Percentiles rank a stretch among this genome's conserved stretches.
Evolutionary conservation across 176 grass and related monocot genomes (phyloP).

Genomic region (Bonia amplexicaulis): DNA sequence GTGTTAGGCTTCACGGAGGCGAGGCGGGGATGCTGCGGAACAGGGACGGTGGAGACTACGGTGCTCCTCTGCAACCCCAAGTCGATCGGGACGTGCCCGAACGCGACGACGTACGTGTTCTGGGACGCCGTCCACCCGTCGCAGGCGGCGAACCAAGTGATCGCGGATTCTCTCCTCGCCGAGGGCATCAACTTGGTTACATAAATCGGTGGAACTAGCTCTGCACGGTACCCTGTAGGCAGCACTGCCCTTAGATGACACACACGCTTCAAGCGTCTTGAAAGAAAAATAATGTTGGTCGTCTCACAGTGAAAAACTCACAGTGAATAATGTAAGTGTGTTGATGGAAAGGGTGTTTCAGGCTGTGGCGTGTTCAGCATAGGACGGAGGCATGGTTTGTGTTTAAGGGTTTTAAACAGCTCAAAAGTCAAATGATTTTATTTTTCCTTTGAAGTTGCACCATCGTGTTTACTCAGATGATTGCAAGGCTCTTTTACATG

Average conservation of each 20-base stretch:
- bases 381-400: background rate
- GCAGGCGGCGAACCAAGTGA: conserved; percentile 71
- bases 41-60: conserved; percentile 77
- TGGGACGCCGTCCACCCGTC: conserved; percentile 94
- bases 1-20: conserved; percentile 72
- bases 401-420: background rate
- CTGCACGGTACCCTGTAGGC: background rate
- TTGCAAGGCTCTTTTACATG: background rate
- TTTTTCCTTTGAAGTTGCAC: background rate
- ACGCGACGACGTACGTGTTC: conserved; percentile 85
- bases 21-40: conserved; percentile 66
- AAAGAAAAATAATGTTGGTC: conserved; percentile 14
- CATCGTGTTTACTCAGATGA: background rate
- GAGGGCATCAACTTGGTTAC: conserved; percentile 60
- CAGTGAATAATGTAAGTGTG: no score
- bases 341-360: background rate
- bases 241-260: background rate
- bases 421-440: background rate
- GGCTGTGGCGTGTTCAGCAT: background rate
- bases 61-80: conserved; percentile 80
- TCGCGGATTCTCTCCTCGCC: conserved; percentile 60
- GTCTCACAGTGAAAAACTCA: background rate
- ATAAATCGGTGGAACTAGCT: background rate
- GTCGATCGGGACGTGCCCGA: conserved; percentile 75
- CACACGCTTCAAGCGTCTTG: background rate